Conservation (phyloP, 2,329 filamentous ascomycete species). For the Septoria linicola region DNA sequence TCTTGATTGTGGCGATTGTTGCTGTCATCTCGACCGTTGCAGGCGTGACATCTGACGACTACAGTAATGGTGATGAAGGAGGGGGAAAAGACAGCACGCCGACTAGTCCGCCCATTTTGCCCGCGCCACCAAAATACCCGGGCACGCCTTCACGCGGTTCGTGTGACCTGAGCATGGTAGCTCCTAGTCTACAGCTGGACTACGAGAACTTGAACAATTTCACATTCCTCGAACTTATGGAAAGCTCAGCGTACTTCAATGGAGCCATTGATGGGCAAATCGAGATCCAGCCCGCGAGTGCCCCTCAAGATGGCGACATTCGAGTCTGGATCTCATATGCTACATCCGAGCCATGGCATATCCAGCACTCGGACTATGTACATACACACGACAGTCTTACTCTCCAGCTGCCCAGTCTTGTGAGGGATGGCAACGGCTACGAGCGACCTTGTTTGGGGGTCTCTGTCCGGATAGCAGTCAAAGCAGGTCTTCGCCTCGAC, state of each 20-base stretch:
- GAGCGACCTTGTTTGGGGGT: conserved; percentile 41
- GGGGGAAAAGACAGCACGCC: not conserved
- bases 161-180: conserved; percentile 17
- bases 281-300: conserved; percentile 38
- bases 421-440: conserved; percentile 3
- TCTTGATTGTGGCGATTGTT: conserved; percentile 17
- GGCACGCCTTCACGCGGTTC: conserved; percentile 11
- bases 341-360: conserved; percentile 37
- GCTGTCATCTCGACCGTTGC: not conserved
- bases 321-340: conserved; percentile 40
- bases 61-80: not conserved
- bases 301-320: conserved; percentile 39
- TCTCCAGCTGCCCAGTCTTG: conserved; percentile 25
- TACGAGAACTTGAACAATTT: conserved; percentile 26
- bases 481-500: conserved; percentile 35
- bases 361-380: conserved; percentile 36
- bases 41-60: not conserved
- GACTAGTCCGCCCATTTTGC: conserved; percentile 2
- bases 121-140: not conserved
- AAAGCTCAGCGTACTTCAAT: conserved; percentile 22
- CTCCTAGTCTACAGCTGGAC: conserved; percentile 15
- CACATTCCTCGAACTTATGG: conserved; percentile 31
- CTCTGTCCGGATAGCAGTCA: conserved; percentile 40
- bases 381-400: conserved; percentile 24
- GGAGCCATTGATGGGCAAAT: conserved; percentile 42